These are phyloP conservation scores for Talaromyces sp. DNA, from an alignment of 2,329 filamentous ascomycete species.

Conservation along the genomic window DNA sequence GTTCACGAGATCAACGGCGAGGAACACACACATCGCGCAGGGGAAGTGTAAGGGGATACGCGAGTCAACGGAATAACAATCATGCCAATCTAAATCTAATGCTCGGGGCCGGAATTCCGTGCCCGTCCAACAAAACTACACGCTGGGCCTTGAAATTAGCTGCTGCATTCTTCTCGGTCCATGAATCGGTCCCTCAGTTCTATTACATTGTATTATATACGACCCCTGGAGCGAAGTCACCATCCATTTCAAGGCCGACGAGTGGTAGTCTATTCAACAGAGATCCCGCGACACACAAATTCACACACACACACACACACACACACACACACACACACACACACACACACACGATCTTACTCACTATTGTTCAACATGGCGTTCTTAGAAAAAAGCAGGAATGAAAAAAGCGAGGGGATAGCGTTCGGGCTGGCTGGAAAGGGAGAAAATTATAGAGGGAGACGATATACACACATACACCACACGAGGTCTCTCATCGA, in stretches of 20 bases:
- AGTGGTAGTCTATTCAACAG: not conserved
- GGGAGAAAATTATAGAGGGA: not conserved
- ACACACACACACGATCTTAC: not conserved
- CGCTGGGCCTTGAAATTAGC: too few relatives aligned
- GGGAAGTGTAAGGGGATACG: slow-evolving; percentile 77
- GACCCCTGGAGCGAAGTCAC: not conserved
- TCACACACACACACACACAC: not conserved
- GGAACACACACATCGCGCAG: slow-evolving; percentile 80
- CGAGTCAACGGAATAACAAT: slow-evolving; percentile 25
- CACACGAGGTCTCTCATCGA: not conserved
- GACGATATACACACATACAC: not conserved
- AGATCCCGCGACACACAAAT: not conserved
- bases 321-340: not conserved
- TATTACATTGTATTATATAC: not conserved
- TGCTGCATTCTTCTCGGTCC: too few relatives aligned
- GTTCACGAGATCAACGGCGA: slow-evolving; percentile 82
- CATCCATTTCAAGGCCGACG: not conserved
- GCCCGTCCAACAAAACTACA: too few relatives aligned
- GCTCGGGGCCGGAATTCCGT: too few relatives aligned
- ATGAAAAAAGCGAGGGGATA: not conserved
- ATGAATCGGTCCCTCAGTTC: too few relatives aligned
- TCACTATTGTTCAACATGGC: not conserved
- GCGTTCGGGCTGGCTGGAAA: too few relatives aligned
- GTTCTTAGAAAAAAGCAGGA: not conserved
- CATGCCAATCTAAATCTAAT: too few relatives aligned